phyloP scores from a whole-genome alignment of 1,284 basidiomycete genomes.

The Phlebopus sp. region DNA sequence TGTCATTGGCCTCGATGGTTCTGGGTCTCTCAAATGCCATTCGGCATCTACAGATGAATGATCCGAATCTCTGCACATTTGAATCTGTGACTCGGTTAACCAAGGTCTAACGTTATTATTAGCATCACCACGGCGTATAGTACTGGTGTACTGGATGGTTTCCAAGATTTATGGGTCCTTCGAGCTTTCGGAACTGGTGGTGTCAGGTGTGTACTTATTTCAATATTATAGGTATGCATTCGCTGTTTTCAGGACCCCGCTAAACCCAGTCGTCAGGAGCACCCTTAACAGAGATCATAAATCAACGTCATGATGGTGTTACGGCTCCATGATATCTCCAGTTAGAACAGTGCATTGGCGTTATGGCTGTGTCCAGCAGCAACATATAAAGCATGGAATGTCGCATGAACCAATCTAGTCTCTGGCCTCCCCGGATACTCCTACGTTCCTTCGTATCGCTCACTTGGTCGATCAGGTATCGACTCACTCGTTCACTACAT shows the following conservation, averaged over 20 bases:
- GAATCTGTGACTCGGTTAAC: no score
- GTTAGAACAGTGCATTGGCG: background rate
- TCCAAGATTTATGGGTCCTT: no score
- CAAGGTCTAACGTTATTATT: no score
- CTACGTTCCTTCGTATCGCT: background rate
- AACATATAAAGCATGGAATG: background rate
- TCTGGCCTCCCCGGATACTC: constrained; percentile 1
- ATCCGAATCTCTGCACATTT: no score
- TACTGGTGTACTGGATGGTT: no score
- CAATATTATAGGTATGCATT: background rate
- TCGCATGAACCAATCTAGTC: background rate
- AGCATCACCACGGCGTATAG: no score
- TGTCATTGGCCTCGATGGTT: background rate
- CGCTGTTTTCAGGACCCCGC: background rate
- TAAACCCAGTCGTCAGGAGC: background rate
- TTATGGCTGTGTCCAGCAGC: background rate
- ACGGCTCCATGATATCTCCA: background rate
- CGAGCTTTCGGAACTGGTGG: no score
- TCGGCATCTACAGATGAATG: no score
- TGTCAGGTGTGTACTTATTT: background rate
- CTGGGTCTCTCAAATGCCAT: background rate
- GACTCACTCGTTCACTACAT: background rate
- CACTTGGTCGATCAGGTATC: constrained; percentile 5
- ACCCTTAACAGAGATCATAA: background rate
- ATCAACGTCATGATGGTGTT: background rate